Evolutionary conservation across 2,329 filamentous ascomycete species (phyloP).

Genomic region (Penicillium sp.): DNA sequence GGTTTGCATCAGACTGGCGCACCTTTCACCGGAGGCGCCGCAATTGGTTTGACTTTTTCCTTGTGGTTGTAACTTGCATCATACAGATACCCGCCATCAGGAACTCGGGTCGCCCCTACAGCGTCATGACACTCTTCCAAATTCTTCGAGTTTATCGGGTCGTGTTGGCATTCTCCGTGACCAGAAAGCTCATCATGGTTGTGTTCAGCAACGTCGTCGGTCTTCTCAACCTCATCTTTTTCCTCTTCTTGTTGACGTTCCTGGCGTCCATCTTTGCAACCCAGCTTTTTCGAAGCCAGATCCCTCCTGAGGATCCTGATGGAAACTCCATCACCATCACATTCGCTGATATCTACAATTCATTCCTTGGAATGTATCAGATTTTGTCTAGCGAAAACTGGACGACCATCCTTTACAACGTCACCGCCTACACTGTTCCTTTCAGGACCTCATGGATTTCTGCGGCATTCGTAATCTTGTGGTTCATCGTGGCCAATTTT

Average conservation of each 20-base stretch:
- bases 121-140: slow-evolving; percentile 88
- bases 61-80: slow-evolving; percentile 75
- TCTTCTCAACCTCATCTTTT: slow-evolving; percentile 90
- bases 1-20: slow-evolving; percentile 74
- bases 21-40: slow-evolving; percentile 66
- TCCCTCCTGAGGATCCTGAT: slow-evolving; percentile 59
- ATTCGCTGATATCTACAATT: slow-evolving; percentile 89
- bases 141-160: slow-evolving; percentile 88
- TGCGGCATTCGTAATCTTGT: slow-evolving; percentile 82
- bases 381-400: slow-evolving; percentile 94
- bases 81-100: slow-evolving; percentile 82
- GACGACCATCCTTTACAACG: slow-evolving; percentile 79
- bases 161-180: slow-evolving; percentile 82
- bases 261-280: slow-evolving; percentile 87
- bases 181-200: slow-evolving; percentile 73
- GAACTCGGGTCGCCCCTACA: slow-evolving; percentile 65
- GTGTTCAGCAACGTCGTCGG: slow-evolving; percentile 88
- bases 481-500: slow-evolving; percentile 94
- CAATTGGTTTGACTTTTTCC: slow-evolving; percentile 73
- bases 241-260: slow-evolving; percentile 93
- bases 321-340: slow-evolving; percentile 64
- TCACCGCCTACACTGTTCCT: slow-evolving; percentile 62
- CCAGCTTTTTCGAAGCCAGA: slow-evolving; percentile 84
- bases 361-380: slow-evolving; percentile 97
- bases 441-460: slow-evolving; percentile 85